Base-by-base conservation (phyloP, 192 early-diverging fungal genomes). In the Linnemannia zychae region DNA sequence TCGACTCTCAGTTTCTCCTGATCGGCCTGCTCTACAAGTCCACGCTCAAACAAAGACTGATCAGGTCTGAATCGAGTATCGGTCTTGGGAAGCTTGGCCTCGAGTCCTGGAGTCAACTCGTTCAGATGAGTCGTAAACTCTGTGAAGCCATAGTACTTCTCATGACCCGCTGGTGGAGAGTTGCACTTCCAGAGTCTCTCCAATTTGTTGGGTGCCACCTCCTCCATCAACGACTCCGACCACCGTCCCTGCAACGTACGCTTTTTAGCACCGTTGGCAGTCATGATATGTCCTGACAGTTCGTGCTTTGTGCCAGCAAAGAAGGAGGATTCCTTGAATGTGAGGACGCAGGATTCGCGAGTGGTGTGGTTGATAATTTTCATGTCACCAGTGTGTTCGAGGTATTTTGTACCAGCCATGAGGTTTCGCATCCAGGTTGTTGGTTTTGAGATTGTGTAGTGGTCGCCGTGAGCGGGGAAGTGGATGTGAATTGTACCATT, bases 61-160 rank as follows among this genome's bases (percentile, higher is more conserved):
- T 99, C 98, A 37, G 97, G 94, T n/a, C 98, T 92, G 85, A 94
- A 95, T 11, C 98, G 90, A 22, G 98, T 98, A 86, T 99, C 98
- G 11, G 98, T 99, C 68, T 82, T 92, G 24, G 98, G 97, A 60
- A 99, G 78, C 38, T 90, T 74, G 6, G 73, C 85, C 38, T 87
- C 77, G 63, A 95, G 83, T 24, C 93, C 91, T 17, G 92, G 89
- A 7, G 93, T 93, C 24, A 99, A 76, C 87, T 99, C 97, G 87
- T 99, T 99, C 40, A 99, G 90, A 72, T 97, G 94, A 48, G 95
- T 95, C 15, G 96, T 91, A 80, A 96, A 97, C 80, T 92, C 90
- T 22, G 95, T 95, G 79, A 99, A 98, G 44, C 97, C 94, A 89
- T 99, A 99, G 82, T 94, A 97, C 75, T 94, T 90, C 31, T 91